Base-by-base conservation (phyloP, 805 yeast genomes). In the Candida ipomoeae region DNA sequence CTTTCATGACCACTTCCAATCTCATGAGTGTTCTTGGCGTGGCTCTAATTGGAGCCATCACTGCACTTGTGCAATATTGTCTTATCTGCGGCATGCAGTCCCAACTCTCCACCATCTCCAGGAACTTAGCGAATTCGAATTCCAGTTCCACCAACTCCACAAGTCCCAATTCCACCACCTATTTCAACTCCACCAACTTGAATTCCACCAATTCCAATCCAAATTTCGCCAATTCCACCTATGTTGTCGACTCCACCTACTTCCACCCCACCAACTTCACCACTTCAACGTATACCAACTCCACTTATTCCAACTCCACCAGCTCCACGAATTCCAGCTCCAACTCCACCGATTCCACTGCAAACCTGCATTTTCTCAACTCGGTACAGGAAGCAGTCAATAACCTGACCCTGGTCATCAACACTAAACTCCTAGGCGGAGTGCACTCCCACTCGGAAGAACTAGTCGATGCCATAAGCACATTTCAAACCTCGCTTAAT, bases 371-470 rank as follows among this genome's bases (percentile, higher is more conserved):
- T 2, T 21, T 35, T 29, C 13, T 53, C 18, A 44, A 49, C 21
- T 44, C 36, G 2, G 44, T 56, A 1, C 59, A 52, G 23, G 15
- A 14, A 4, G 40, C 56, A 2, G 33, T 91, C 6, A 56, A 64
- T 5, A 46, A 54, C 0, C 77, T 83, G 38, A 83, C 87, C 60
- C 54, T 55, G 1, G 62, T 63, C 3, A 66, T 90, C 32, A 94
- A 94, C 64, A 68, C 74, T 3, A 79, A 83, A 35, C 55, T 89
- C 14, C 81, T 91, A 53, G 87, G 87, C 0, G 80, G 87, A 80
- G 74, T 88, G 0, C 73, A 75, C 47, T 70, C 73, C 1, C 63
- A 84, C 0, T 42, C 53, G 7, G 44, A 50, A 5, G 49, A 35
- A 18, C 36, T 53, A 8, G 26, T 53, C 6, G 21, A 39, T 14